phyloP scores from a whole-genome alignment of 2,329 filamentous ascomycete species.

The Ophiobolus disseminans region DNA sequence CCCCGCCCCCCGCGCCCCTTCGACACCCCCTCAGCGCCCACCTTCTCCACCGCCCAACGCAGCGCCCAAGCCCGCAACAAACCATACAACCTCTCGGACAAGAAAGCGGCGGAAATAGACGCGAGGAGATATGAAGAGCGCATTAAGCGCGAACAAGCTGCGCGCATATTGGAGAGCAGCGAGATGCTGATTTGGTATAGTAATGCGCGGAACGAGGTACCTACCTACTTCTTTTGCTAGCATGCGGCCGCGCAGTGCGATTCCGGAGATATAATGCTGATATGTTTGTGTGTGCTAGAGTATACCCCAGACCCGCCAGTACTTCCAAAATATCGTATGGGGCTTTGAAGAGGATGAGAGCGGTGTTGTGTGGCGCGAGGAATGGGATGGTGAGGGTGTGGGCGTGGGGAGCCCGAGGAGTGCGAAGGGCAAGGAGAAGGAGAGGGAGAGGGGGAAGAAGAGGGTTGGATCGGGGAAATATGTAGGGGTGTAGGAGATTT shows the following conservation, averaged over 20 bases:
- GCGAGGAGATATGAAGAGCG: conserved; percentile 36
- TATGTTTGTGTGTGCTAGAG: conserved; percentile 21
- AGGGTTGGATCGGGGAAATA: conserved; percentile 10
- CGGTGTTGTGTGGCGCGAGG: conserved; percentile 22
- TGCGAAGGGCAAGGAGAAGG: conserved; percentile 23
- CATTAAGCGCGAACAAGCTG: conserved; percentile 40
- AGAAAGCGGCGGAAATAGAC: not conserved
- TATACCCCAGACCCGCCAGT: conserved; percentile 37
- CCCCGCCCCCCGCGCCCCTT: not conserved
- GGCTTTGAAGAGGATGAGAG: conserved; percentile 25
- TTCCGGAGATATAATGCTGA: not conserved
- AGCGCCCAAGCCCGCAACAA: conserved; percentile 39
- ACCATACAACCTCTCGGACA: not conserved
- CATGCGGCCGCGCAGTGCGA: not conserved
- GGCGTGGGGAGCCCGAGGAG: conserved; percentile 20
- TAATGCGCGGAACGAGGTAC: conserved; percentile 43
- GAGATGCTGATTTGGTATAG: conserved; percentile 49
- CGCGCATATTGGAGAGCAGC: conserved; percentile 39
- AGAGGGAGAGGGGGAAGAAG: conserved; percentile 18
- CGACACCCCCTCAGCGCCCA: not conserved
- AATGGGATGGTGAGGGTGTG: conserved; percentile 20
- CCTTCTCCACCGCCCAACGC: conserved; percentile 32
- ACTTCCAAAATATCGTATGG: conserved; percentile 40
- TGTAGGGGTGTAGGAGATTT: not conserved
- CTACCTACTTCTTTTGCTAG: conserved; percentile 2